These are phyloP conservation scores for Pythium phragmitis DNA, from an alignment of 352 stramenopile genomes.

Conservation along the genomic window DNA sequence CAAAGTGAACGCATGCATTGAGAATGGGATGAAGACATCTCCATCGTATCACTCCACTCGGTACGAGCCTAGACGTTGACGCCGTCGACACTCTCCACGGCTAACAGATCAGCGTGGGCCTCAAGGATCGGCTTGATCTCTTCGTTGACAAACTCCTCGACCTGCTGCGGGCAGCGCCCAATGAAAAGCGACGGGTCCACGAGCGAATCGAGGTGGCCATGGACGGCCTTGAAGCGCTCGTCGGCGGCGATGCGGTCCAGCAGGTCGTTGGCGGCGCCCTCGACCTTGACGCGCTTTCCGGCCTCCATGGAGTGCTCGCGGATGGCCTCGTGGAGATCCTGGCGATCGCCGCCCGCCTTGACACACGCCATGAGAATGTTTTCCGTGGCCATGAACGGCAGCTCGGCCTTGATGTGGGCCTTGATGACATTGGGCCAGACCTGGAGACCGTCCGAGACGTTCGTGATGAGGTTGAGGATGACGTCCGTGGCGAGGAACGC, in stretches of 20 bases:
- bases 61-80: conserved; percentile 93
- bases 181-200: conserved; percentile 98
- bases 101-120: conserved; percentile 86
- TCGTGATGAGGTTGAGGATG: conserved; percentile 96
- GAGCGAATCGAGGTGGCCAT: conserved; percentile 94
- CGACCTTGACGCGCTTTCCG: conserved; percentile 96
- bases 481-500: conserved; percentile 98
- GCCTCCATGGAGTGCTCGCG: conserved; percentile 98
- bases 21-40: too few relatives aligned
- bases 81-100: conserved; percentile 91
- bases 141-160: conserved; percentile 95
- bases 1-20: too few relatives aligned
- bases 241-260: conserved; percentile 96
- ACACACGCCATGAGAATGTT: conserved; percentile 99
- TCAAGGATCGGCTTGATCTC: conserved; percentile 94
- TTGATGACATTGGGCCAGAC: conserved; percentile 95
- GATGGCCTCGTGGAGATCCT: conserved; percentile 97
- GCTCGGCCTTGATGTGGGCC: conserved; percentile 96
- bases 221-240: conserved; percentile 92
- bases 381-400: conserved; percentile 99
- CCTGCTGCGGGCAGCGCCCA: conserved; percentile 94
- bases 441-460: conserved; percentile 97
- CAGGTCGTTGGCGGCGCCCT: conserved; percentile 97
- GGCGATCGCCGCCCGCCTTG: conserved; percentile 96
- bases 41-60: too few relatives aligned